phyloP scores from a whole-genome alignment of 805 yeast genomes.

The Ascoidea asiatica region DNA sequence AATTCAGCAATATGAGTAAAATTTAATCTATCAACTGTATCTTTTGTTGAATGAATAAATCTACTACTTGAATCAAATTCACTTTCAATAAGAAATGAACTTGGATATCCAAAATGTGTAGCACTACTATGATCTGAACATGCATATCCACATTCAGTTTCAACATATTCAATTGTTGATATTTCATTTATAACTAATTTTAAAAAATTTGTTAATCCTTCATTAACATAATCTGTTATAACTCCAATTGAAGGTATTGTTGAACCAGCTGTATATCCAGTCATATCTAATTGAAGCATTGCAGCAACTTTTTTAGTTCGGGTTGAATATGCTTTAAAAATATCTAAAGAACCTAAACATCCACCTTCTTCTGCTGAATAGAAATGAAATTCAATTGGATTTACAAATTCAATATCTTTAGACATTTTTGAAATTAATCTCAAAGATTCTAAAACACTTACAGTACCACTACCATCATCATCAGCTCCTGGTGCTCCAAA shows the following conservation, averaged over 20 bases:
- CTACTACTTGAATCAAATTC: conserved; percentile 50
- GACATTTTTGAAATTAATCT: conserved; percentile 33
- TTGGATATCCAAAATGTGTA: conserved; percentile 68
- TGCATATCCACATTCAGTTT: conserved; percentile 79
- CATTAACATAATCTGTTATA: conserved; percentile 54
- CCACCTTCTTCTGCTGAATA: conserved; percentile 96
- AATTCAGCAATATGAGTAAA: conserved; percentile 73
- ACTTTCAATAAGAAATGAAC: conserved; percentile 72
- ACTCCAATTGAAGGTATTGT: conserved; percentile 65
- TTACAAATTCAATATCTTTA: conserved; percentile 31
- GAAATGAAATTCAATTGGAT: conserved; percentile 85
- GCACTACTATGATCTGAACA: conserved; percentile 93
- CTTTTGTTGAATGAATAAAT: conserved; percentile 64
- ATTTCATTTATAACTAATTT: conserved; percentile 48
- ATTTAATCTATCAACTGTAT: conserved; percentile 70
- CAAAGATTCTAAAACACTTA: conserved; percentile 64
- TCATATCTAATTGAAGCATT: conserved; percentile 93
- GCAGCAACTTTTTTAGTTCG: conserved; percentile 47
- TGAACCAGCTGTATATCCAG: conserved; percentile 55
- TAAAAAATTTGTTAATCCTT: conserved; percentile 41
- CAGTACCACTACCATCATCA: conserved; percentile 85
- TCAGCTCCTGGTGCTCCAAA: conserved; percentile 89
- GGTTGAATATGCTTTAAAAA: conserved; percentile 41
- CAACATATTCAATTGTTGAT: conserved; percentile 55
- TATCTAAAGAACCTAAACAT: conserved; percentile 69